Evolutionary conservation across 441 rosid species (phyloP).

Genomic region (Erysimum cheiri): DNA sequence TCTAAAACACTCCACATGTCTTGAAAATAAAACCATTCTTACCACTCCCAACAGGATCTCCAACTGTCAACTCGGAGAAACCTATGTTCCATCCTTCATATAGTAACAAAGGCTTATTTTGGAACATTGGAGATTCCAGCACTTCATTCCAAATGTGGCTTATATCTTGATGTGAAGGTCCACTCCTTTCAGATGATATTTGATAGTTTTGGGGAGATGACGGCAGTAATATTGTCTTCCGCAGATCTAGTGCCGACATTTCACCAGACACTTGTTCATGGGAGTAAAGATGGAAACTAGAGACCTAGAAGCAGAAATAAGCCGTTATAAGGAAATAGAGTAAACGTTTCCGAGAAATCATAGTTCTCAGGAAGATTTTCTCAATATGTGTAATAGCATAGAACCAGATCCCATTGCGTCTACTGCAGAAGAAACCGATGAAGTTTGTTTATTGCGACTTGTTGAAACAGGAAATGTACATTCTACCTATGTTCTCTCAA

Average conservation of each 20-base stretch:
- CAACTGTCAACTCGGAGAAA: constrained; percentile 84
- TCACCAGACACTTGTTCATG: constrained; percentile 63
- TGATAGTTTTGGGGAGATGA: constrained; percentile 89
- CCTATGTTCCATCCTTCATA: constrained; percentile 93
- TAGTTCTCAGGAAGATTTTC: not conserved
- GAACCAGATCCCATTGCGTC: not conserved
- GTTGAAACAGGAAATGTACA: constrained; percentile 5
- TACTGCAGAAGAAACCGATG: constrained; percentile 4
- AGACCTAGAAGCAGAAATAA: constrained; percentile 52
- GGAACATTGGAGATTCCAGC: constrained; percentile 86
- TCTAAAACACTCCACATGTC: not conserved
- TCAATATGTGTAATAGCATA: not conserved
- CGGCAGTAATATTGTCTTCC: constrained; percentile 91
- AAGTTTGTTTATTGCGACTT: constrained; percentile 12
- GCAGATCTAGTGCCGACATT: constrained; percentile 71
- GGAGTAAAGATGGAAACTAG: constrained; percentile 60
- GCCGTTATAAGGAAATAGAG: not conserved
- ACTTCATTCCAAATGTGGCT: constrained; percentile 84
- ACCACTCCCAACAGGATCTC: constrained; percentile 98
- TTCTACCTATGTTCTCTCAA: not conserved
- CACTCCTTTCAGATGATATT: constrained; percentile 58
- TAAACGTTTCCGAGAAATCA: not conserved
- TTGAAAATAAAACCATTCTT: constrained; percentile 36
- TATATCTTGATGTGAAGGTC: constrained; percentile 50
- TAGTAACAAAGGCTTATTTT: constrained; percentile 73